These are phyloP conservation scores for Oligophagozyma castellii DNA, from an alignment of 1,139 yeast genomes.

Conservation along the genomic window DNA sequence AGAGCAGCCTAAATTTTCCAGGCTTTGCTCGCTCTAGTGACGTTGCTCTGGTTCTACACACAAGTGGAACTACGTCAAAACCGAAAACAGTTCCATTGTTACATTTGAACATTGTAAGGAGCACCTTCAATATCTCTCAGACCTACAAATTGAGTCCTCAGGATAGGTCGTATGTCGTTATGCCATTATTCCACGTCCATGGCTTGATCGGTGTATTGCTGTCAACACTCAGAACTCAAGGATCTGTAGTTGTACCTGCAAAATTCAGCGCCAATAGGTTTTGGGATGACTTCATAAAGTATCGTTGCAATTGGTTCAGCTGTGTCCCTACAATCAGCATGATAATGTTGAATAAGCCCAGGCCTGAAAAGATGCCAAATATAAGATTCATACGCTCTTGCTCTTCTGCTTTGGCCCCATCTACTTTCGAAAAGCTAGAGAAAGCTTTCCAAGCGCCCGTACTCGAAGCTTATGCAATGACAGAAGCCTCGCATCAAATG, in stretches of 20 bases:
- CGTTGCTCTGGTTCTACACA: constrained; percentile 50
- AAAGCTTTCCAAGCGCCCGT: constrained; percentile 47
- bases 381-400: constrained; percentile 56
- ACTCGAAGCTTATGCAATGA: constrained; percentile 66
- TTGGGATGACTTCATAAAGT: constrained; percentile 40
- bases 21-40: constrained; percentile 34
- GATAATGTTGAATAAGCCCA: constrained; percentile 37
- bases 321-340: constrained; percentile 65
- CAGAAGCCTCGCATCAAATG: constrained; percentile 63
- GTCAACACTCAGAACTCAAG: constrained; percentile 47
- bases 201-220: constrained; percentile 51
- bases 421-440: constrained; percentile 44
- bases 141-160: constrained; percentile 36
- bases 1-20: constrained; percentile 23
- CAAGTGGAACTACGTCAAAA: constrained; percentile 60
- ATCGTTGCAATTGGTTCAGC: constrained; percentile 50
- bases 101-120: constrained; percentile 44
- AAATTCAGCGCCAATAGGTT: constrained; percentile 44
- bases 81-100: constrained; percentile 62
- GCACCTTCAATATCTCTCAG: constrained; percentile 40
- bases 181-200: constrained; percentile 67
- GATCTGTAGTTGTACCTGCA: constrained; percentile 43
- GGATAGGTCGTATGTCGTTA: constrained; percentile 47
- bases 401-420: constrained; percentile 52
- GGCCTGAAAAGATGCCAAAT: constrained; percentile 36